Evolutionary conservation across 1,139 yeast genomes (phyloP), one percentile per base, ranked within the genome.

Genomic region (Zygosaccharomyces pseudobailii): DNA sequence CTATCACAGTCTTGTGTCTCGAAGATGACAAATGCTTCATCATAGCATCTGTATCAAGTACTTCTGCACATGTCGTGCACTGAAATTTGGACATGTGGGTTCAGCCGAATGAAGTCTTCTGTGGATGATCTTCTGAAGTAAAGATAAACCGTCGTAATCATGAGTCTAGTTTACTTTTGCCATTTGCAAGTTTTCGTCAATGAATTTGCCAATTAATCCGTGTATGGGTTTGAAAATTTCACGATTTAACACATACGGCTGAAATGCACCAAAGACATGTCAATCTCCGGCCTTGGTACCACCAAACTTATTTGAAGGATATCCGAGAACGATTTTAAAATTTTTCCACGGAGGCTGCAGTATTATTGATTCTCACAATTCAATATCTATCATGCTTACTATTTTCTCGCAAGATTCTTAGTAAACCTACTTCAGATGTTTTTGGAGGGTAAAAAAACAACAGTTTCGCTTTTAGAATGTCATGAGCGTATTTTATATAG

Each of bases 1-100:
- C 68, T 6, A 46, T 38, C 6, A 79, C 74, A 0, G 73, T 62
- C 55, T 78, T 79, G 66, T 81, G 87, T 51, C 84, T 71, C 0
- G 83, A 74, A 1, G 73, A 45, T 1, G 79, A 69, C 28, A 79
- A 67, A 63, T 81, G 87, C 51, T 65, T 69, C 52, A 67, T 61
- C 70, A 68, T 67, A 9, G 59, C 61, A 37, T 55, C 64, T 8
- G 63, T 69, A 36, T 56, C 63, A 3, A 52, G 52, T 1, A 55
- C 31, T 24, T 45, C 49, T 7, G 56, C 46, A 49, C 73, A 70
- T 28, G 71, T 69, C 32, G 49, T 39, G 47, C 73, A 69, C 40
- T 59, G 55, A 47, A 61, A 61, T 32, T 27, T 42, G 17, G 53
- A 44, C 55, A 50, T 52, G 2, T 6, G 2, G 3, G 19, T 30